Base-by-base conservation (phyloP, 441 rosid species). In the Pelargonium fulgidum region DNA sequence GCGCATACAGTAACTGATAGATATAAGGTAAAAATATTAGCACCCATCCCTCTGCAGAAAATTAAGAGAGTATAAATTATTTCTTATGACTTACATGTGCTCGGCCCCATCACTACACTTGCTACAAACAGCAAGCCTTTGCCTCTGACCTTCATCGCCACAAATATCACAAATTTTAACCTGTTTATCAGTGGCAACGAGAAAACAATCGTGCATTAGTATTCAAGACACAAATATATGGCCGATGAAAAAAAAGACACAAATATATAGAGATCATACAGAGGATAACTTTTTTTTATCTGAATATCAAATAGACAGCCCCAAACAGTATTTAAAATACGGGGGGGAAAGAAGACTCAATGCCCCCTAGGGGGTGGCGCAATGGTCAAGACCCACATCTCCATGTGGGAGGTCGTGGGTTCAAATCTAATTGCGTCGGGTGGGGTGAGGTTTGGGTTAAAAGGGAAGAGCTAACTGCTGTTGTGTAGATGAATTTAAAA, bases 81-180 rank as follows among this genome's bases (percentile, higher is more conserved):
- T 33, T 39, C 1, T 12, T 3, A 19, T 61, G 17, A 33, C 74
- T 20, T 73, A 79, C 82, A 65, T 76, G 75, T 79, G 82, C 62
- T 79, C 82, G 17, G 79, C 82, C 45, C 82, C 82, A 65, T 79
- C 82, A 64, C 29, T 73, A 72, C 82, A 76, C 14, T 68, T 68
- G 73, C 79, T 73, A 73, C 82, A 79, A 50, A 70, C 65, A 71
- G 82, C 79, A 79, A 79, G 82, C 68, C 44, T 61, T 26, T 73
- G 11, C 68, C 71, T 77, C 26, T 73, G 72, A 12, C 82, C 82
- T 36, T 65, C 61, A 69, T 79, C 77, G 13, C 82, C 82, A 16
- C 82, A 79, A 36, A 76, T 76, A 73, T 76, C 79, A 64, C 82
- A 79, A 68, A 73, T 73, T 71, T 67, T 79, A 54, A 76, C 77